Evolutionary conservation across 768 basidiomycete genomes (phyloP).

Genomic region (Podaxis pistillaris): DNA sequence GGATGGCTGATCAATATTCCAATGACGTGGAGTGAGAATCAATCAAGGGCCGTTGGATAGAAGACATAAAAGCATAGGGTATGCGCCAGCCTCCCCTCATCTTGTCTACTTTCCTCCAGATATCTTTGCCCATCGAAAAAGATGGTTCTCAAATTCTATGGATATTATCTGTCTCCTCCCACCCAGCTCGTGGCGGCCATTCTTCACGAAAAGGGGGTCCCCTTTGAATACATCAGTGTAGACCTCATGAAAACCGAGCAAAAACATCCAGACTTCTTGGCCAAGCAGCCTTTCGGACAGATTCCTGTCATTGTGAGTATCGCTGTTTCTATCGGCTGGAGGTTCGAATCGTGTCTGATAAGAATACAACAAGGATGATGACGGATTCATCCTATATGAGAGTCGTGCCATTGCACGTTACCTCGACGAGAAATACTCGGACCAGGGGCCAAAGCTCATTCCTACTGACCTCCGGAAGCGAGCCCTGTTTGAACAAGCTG

Average conservation of each 20-base stretch:
- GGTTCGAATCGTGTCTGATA: not conserved
- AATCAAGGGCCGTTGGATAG: too few species aligned
- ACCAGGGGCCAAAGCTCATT: constrained; percentile 42
- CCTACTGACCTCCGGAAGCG: constrained; percentile 34
- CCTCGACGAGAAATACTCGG: constrained; percentile 44
- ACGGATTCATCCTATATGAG: constrained; percentile 55
- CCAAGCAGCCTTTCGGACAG: constrained; percentile 58
- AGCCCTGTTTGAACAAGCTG: constrained; percentile 37
- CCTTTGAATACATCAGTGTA: constrained; percentile 32
- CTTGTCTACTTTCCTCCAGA: too few species aligned
- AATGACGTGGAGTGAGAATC: too few species aligned
- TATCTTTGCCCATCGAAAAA: too few species aligned
- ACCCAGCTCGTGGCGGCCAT: constrained; percentile 41
- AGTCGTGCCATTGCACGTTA: constrained; percentile 56
- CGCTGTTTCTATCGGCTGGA: too few species aligned
- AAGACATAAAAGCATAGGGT: too few species aligned
- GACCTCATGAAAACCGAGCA: constrained; percentile 36
- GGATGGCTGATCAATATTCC: too few species aligned
- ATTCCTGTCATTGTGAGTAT: constrained; percentile 46
- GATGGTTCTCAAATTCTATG: constrained; percentile 33
- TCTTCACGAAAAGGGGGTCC: too few species aligned
- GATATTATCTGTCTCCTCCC: constrained; percentile 33
- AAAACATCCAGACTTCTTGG: constrained; percentile 35
- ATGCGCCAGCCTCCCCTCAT: too few species aligned
- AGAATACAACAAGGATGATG: constrained; percentile 37